Conservation (phyloP, 306 rosid genomes). For the Cercis canadensis region DNA sequence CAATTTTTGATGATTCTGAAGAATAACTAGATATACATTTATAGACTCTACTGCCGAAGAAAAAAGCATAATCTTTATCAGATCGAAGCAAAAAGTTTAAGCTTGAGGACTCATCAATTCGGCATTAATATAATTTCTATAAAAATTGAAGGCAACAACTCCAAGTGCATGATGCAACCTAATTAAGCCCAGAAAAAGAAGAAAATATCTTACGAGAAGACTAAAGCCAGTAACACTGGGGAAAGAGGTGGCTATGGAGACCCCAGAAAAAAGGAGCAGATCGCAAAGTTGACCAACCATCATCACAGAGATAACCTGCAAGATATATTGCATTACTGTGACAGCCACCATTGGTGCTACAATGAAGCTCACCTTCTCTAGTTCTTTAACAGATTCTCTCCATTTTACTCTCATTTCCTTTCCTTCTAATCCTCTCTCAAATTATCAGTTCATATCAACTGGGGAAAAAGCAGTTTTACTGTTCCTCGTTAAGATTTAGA, state of each 20-base stretch:
- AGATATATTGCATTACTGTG: no score
- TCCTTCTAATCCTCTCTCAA: background rate
- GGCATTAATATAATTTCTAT: no score
- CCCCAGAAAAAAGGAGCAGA: background rate
- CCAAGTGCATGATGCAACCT: background rate
- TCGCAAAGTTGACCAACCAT: background rate
- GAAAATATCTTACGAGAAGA: background rate
- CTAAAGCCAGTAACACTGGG: slow-evolving; percentile 6
- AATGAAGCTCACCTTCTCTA: no score
- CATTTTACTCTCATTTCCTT: background rate
- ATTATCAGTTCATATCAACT: no score
- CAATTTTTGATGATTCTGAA: background rate
- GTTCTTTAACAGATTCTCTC: background rate
- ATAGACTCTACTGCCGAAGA: no score
- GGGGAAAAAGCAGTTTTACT: no score
- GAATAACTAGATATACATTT: background rate
- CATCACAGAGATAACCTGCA: background rate
- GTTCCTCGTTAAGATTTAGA: no score
- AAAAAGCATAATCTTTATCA: no score
- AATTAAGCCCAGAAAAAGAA: background rate
- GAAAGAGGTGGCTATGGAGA: slow-evolving; percentile 3
- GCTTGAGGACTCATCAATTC: no score
- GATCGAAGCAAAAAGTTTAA: no score
- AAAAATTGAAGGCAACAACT: no score
- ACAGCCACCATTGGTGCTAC: no score